Conservation (phyloP, 345 rosid genomes). For the Euphorbia lathyris region DNA sequence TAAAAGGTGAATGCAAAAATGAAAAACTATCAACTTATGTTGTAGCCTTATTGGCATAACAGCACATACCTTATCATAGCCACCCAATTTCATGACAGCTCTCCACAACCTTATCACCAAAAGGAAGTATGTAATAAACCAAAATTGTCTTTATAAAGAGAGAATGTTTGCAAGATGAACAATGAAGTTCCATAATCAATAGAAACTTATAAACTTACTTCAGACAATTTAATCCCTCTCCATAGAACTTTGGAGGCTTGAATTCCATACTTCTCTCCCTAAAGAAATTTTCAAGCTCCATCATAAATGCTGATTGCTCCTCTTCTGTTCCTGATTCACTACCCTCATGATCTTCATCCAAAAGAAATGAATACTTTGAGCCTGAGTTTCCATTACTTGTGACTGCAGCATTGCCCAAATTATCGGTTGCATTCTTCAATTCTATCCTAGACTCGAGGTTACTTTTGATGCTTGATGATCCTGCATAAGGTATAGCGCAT, state of each 20-base stretch:
- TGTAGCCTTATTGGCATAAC: background rate
- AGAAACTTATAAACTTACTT: slow-evolving; percentile 58
- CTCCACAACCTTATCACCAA: slow-evolving; percentile 60
- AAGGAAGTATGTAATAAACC: background rate
- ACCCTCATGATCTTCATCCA: slow-evolving; percentile 44
- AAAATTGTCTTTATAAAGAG: background rate
- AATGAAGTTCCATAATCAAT: background rate
- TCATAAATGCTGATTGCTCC: slow-evolving; percentile 54
- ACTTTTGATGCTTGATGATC: slow-evolving; percentile 33
- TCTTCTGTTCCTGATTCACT: slow-evolving; percentile 65
- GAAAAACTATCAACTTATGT: slow-evolving; percentile 3
- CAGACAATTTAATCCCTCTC: slow-evolving; percentile 63
- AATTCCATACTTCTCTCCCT: slow-evolving; percentile 57
- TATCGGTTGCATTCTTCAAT: slow-evolving; percentile 31
- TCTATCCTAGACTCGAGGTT: slow-evolving; percentile 32
- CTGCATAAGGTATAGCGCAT: slow-evolving; percentile 28
- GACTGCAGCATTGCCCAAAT: slow-evolving; percentile 22
- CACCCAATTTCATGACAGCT: slow-evolving; percentile 64
- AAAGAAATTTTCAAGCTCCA: slow-evolving; percentile 55
- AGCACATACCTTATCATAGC: slow-evolving; percentile 60
- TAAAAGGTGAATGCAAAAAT: background rate
- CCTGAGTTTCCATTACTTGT: slow-evolving; percentile 34
- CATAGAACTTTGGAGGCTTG: slow-evolving; percentile 72
- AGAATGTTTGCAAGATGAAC: background rate
- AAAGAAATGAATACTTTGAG: slow-evolving; percentile 31